A percentile compares a stretch with the other conserved stretches of the same genome.
Evolutionary conservation across 495 filamentous ascomycete species (phyloP).

Genomic region (Filosporella fistucella): DNA sequence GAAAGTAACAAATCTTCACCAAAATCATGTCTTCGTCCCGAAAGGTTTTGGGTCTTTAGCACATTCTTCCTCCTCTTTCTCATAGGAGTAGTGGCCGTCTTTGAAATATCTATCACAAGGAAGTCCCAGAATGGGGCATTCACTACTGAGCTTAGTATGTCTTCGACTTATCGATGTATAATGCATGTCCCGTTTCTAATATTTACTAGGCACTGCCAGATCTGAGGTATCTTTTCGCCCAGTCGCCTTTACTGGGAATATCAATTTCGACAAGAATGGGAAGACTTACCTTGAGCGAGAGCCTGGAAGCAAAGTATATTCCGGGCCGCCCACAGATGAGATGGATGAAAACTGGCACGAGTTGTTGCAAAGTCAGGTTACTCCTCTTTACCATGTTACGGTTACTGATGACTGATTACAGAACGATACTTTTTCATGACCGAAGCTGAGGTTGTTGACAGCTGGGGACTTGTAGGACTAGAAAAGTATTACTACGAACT

Average conservation of each 20-base stretch:
- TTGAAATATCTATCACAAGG: constrained; percentile 1
- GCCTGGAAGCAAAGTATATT: constrained; percentile 6
- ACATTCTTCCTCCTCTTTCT: constrained; percentile 3
- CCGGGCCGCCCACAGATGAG: constrained; percentile 4
- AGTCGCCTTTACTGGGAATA: constrained; percentile 7
- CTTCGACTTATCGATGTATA: neutral
- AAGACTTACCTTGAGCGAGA: constrained; percentile 5
- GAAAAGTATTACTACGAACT: constrained; percentile 6
- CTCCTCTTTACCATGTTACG: neutral
- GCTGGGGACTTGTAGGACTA: constrained; percentile 4
- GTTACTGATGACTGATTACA: neutral
- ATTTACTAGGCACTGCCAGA: constrained; percentile 1
- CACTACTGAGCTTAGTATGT: constrained; percentile 7
- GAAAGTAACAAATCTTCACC: neutral
- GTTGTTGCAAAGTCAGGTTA: neutral
- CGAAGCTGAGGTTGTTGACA: constrained; percentile 5
- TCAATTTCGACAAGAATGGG: constrained; percentile 6
- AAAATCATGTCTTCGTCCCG: neutral
- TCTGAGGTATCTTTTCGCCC: constrained; percentile 6
- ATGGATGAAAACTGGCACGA: constrained; percentile 5
- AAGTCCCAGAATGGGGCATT: constrained; percentile 1
- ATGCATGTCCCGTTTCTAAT: constrained; percentile 4
- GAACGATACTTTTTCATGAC: constrained; percentile 6
- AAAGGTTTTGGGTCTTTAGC: constrained; percentile 2
- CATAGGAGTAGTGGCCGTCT: constrained; percentile 1